These are phyloP conservation scores for Nephelium lappaceum DNA, from an alignment of 345 rosid genomes.

Conservation along the genomic window DNA sequence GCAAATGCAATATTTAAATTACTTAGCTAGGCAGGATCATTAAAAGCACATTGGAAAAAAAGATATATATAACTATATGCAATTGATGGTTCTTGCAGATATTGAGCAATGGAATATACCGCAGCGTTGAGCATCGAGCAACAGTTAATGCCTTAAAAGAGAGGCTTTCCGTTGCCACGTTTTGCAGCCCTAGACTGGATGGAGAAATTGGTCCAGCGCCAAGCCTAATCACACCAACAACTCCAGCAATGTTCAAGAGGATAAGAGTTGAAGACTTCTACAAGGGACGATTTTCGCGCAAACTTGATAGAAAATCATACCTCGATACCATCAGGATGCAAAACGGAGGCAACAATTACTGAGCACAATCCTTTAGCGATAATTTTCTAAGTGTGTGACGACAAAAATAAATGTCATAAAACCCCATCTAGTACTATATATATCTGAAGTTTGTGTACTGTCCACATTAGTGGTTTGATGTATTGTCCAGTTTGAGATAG, in stretches of 20 bases:
- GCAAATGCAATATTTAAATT: not conserved
- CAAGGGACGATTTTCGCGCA: constrained; percentile 18
- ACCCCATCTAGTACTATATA: no score
- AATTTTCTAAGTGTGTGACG: not conserved
- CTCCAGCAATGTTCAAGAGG: constrained; percentile 28
- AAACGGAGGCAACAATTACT: not conserved
- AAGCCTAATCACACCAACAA: constrained; percentile 11
- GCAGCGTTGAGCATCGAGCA: constrained; percentile 29
- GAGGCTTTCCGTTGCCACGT: constrained; percentile 36
- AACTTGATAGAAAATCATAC: constrained; percentile 26
- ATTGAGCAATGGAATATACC: constrained; percentile 24
- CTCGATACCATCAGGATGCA: constrained; percentile 19
- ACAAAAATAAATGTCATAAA: no score
- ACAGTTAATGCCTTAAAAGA: constrained; percentile 17
- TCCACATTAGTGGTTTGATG: no score
- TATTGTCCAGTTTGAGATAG: no score
- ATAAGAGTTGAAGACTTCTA: constrained; percentile 9
- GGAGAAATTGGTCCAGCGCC: constrained; percentile 19
- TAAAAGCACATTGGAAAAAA: no score
- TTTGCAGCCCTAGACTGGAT: constrained; percentile 13
- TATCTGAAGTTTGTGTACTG: no score
- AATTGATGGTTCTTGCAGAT: constrained; percentile 17
- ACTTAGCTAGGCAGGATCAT: no score
- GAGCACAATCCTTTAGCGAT: not conserved
- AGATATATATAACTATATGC: not conserved